A percentile compares a stretch with the other conserved stretches of the same genome.
phyloP scores from a whole-genome alignment of 495 filamentous ascomycete genomes.

The Podospora conica region DNA sequence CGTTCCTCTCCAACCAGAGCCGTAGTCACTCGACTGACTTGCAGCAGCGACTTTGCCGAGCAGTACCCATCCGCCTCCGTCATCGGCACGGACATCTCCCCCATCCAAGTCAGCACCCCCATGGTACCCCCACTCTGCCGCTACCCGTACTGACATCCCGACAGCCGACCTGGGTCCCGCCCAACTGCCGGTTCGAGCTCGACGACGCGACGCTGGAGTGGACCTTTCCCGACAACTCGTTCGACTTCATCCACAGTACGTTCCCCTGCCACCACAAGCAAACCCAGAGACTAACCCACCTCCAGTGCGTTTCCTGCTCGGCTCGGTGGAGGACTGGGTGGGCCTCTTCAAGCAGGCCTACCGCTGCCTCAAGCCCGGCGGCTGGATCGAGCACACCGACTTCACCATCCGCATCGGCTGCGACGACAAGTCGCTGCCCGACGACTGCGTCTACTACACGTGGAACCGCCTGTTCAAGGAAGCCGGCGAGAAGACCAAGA shows the following conservation, averaged over 20 bases:
- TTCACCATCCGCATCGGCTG: conserved; percentile 18
- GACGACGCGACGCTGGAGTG: conserved; percentile 50
- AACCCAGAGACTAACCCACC: too few relatives aligned
- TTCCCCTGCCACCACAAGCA: too few relatives aligned
- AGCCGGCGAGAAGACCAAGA: conserved; percentile 20
- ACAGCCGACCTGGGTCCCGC: conserved; percentile 9
- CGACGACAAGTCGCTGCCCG: conserved; percentile 37
- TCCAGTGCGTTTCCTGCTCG: conserved; percentile 49
- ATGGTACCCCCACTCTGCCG: too few relatives aligned
- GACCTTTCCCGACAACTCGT: conserved; percentile 44
- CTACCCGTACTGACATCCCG: too few relatives aligned
- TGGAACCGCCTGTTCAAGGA: conserved; percentile 35
- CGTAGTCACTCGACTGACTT: too few relatives aligned
- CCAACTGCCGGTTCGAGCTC: conserved; percentile 42
- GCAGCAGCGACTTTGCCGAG: conserved; percentile 47
- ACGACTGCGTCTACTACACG: conserved; percentile 30
- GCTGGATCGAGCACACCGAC: conserved; percentile 29
- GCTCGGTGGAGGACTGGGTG: conserved; percentile 51
- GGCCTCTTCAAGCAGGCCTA: conserved; percentile 31
- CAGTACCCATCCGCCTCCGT: conserved; percentile 45
- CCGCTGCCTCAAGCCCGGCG: conserved; percentile 35
- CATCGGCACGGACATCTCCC: conserved; percentile 52
- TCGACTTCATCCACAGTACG: conserved; percentile 65
- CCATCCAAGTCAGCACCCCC: conserved; percentile 12
- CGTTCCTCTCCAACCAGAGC: too few relatives aligned